Evolutionary conservation across 306 rosid species (phyloP), one percentile per base, ranked within the genome.

Genomic region (Cucurbita moschata): DNA sequence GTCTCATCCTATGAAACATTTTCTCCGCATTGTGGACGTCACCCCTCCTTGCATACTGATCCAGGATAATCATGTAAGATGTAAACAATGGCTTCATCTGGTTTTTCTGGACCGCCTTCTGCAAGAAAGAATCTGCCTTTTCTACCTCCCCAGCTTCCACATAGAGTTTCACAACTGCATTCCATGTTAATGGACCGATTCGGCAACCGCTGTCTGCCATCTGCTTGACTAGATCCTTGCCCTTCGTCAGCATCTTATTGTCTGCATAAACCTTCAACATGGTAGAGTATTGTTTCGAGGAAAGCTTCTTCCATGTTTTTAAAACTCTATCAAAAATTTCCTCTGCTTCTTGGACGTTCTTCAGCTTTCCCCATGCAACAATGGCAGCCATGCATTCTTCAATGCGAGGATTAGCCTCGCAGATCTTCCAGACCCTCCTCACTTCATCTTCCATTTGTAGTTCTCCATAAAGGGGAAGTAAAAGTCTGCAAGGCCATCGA

Each of bases 21-120:
- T 89, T 94, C 77, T 94, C 99, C 11, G 99, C 8, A 76, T 86
- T 94, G 75, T 86, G 97, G 73, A 89, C 21, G 44, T 91, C 99
- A 5, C 99, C 99, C 66, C 76, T 85, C 83, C 59, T 81, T 23
- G 97, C 78, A 77, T 91, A 91, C 43, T 89, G 81, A 55, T 81
- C 85, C 87, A 91, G 73, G 57, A 94, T 62, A 55, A 74, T 38
- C 53, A 86, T 40, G 75, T 75, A 91, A 38, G 92, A 76, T 69
- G 59, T 70, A 54, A 80, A 83, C 80, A 83, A 0, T 76, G 99
- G 90, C 82, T 75, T 89, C 80, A 63, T 51, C 62, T 9, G 78
- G 80, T 15, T 84, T 84, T 83, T 84, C 58, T 77, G 82, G 49
- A 77, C 7, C 19, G 87, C 94, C 86, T 77, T 94, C 56, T 73